A percentile compares a stretch with the other conserved stretches of the same genome.
Conservation (phyloP, 495 filamentous ascomycete species). For the Penicillium lividum region DNA sequence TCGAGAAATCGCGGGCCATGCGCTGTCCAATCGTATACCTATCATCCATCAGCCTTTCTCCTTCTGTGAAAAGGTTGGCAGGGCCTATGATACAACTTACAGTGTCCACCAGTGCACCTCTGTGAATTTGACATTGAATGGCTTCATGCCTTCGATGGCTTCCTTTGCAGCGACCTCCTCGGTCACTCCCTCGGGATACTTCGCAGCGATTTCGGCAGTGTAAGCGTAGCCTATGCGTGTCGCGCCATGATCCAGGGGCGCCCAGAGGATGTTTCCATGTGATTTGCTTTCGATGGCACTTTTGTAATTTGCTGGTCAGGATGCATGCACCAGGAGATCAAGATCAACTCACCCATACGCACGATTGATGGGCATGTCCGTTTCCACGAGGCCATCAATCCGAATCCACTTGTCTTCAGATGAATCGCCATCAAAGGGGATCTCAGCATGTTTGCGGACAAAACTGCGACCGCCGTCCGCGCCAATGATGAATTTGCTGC, state of each 20-base stretch:
- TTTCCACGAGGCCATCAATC: slow-evolving; percentile 26
- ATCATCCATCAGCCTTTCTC: no score
- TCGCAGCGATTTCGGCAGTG: slow-evolving; percentile 44
- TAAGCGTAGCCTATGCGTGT: slow-evolving; percentile 48
- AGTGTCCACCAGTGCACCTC: slow-evolving; percentile 56
- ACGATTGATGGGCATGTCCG: slow-evolving; percentile 40
- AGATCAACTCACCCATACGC: no score
- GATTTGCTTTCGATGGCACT: slow-evolving; percentile 27
- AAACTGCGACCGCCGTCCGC: slow-evolving; percentile 51
- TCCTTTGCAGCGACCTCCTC: slow-evolving; percentile 36
- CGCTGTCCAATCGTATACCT: slow-evolving; percentile 46
- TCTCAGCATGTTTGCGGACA: slow-evolving; percentile 39
- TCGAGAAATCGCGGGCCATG: slow-evolving; percentile 46
- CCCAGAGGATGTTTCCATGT: slow-evolving; percentile 55
- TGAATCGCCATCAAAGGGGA: slow-evolving; percentile 20
- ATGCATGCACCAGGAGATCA: no score
- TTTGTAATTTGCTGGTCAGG: no score
- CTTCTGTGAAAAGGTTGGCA: no score
- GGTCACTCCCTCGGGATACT: slow-evolving; percentile 32
- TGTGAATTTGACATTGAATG: slow-evolving; percentile 46
- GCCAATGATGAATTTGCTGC: slow-evolving; percentile 46
- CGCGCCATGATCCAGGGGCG: slow-evolving; percentile 47
- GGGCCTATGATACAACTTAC: slow-evolving; percentile 11
- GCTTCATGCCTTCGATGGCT: slow-evolving; percentile 46
- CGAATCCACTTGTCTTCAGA: background rate